Evolutionary conservation across 2,329 filamentous ascomycete species (phyloP), one percentile per base, ranked within the genome.

Genomic region (Fusarium sp.): DNA sequence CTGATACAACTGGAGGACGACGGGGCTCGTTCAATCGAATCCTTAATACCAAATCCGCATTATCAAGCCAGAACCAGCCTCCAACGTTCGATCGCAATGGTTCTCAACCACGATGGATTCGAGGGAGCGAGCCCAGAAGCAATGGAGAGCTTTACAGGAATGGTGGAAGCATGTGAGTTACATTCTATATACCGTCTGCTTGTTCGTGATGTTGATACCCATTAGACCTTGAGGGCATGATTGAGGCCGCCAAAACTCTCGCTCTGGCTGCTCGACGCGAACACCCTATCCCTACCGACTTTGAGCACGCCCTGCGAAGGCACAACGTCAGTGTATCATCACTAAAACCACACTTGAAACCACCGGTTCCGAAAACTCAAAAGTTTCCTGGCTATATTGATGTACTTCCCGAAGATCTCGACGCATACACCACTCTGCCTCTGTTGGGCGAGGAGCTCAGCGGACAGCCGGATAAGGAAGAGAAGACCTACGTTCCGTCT

Each of bases 21-120:
- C 30, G 72, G 62, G 10, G 32, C 55, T 23, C 44, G n/a, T 14
- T 69, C 71, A 4, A 44, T 65, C 35, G 62, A 71, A 48, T 74
- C 71, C 13, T 57, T 62, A 50, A 56, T 68, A 4, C 73, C 75
- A 15, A 78, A 78, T 6, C 71, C 73, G 32, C 77, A 78, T 54
- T 72, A 73, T 30, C 73, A 78, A 60, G 78, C 77, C 8, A 72
- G 78, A 56, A 58, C 62, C 19, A 75, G 83, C 3, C 78, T 90
- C 25, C 82, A 83, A 45, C 83, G 87, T 50, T 84, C 86, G 13
- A 85, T 90, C 56, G 84, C 82, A 0, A 74, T 89, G 56, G 82
- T 83, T 4, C 75, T 90, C 27, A 77, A 84, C 41, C 84, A 88
- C 62, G 84, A 89, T 37, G 88, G 88, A 27, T 90, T 90, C 68